Base-by-base conservation (phyloP, 257 asterid genomes). In the Buddleja alternifolia region DNA sequence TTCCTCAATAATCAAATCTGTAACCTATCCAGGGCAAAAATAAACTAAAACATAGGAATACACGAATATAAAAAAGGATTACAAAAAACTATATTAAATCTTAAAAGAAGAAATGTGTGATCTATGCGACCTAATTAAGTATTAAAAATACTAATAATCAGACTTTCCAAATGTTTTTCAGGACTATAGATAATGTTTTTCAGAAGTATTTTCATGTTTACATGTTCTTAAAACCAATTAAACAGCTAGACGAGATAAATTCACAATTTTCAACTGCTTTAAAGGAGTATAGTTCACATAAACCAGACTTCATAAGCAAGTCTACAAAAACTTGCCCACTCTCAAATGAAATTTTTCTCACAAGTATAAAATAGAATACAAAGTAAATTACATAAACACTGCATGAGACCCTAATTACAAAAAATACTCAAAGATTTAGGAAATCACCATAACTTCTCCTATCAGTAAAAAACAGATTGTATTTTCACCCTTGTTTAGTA, bases 221-320 rank as follows among this genome's bases (percentile, higher is more conserved):
- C 29, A 51, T 72, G 29, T 32, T 32, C 16, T 50, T n/a, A 62
- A 53, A 40, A 16, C 54, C 15, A 41, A 20, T 32, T 55, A 44
- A 14, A 3, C 17, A 8, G 32, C 66, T 6, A 15, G 7, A 64
- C 17, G 24, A 32, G 52, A 40, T 67, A 34, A 8, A 25, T 8
- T 54, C 39, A 39, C 44, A 32, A 34, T 60, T 32, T 66, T 52
- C 29, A 39, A 47, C 19, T 65, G n/a, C 68, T 40, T 66, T 16
- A 47, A 19, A 32, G 45, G 53, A 60, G 64, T n/a, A 32, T 4
- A 67, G 45, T 10, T 52, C 64, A 60, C 9, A 66, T 40, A 65
- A 57, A 46, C 54, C 67, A 19, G 21, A 42, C 25, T 46, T 58
- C 52, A 14, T 25, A 15, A 63, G 12, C 60, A 72, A 6, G 29